Conservation (phyloP, 1,284 basidiomycete genomes). For the Heterobasidion annosum region DNA sequence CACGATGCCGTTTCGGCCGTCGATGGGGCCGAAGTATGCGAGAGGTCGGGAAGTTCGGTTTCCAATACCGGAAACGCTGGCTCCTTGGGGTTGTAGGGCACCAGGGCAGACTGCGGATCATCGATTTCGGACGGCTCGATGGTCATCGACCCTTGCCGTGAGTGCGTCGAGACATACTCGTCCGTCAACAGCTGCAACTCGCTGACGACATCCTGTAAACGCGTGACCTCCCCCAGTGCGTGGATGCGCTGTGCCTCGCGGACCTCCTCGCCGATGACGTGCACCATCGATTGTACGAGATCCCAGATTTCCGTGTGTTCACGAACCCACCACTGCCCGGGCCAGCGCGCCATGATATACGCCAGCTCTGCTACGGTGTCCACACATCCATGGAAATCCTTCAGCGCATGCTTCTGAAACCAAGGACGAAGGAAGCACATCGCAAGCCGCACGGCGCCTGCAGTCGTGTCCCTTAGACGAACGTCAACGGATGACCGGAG, state of each 20-base stretch:
- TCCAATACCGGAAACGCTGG: background rate
- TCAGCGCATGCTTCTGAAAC: constrained; percentile 42
- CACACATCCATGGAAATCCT: constrained; percentile 41
- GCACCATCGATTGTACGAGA: constrained; percentile 45
- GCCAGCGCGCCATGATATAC: constrained; percentile 58
- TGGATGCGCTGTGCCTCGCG: constrained; percentile 36
- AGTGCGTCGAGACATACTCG: constrained; percentile 17
- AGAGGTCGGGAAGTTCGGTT: background rate
- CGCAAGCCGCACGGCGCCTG: constrained; percentile 56
- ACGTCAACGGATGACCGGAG: constrained; percentile 40
- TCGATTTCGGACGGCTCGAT: background rate
- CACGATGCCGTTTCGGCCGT: constrained; percentile 24
- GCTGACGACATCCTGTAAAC: constrained; percentile 39
- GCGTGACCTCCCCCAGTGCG: constrained; percentile 29
- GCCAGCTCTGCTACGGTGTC: constrained; percentile 43
- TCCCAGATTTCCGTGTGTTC: constrained; percentile 51
- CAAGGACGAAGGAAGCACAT: constrained; percentile 57
- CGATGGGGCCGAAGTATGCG: constrained; percentile 5
- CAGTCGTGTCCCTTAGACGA: constrained; percentile 54
- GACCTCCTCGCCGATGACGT: constrained; percentile 56
- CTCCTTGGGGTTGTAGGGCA: background rate
- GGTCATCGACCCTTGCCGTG: constrained; percentile 9
- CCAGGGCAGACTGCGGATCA: background rate
- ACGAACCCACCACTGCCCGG: constrained; percentile 52
- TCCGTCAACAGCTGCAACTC: constrained; percentile 36